Evolutionary conservation across 2,329 filamentous ascomycete species (phyloP), one percentile per base, ranked within the genome.

Genomic region (Apiospora aurea): DNA sequence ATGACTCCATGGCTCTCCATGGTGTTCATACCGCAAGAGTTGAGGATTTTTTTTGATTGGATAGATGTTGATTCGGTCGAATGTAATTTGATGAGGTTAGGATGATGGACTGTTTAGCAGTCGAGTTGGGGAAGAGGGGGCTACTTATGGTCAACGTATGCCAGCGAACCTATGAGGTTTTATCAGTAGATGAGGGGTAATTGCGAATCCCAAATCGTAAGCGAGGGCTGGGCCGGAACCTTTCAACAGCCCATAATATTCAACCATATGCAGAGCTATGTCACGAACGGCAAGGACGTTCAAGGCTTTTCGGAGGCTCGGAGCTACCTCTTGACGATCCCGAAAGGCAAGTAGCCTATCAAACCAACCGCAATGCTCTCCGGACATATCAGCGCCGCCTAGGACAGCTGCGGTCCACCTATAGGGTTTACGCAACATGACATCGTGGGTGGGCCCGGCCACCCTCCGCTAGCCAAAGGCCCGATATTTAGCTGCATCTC

Each of bases 1-100:
- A 69, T 29, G 67, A 38, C 47, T 69, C 67, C 67, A 41, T 49
- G 67, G 34, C 67, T 38, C 44, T 69, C 57, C 57, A 64, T 64
- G 29, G 6, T 41, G 16, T 41, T 24, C 57, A 38, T 64, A 64
- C 57, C 57, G 57, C 18, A 64, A 64, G 57, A 41, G 10, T 21
- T 64, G 34, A 24, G 29, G 11, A 8, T 38, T 38, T 38, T 38
- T 34, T 2, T 38, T 1, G 34, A 3, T 6, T 38, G 6, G 26
- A 3, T 29, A 38, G 6, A 38, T n/a, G 2, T 38, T 14, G 57
- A n/a, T 51, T 10, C 4, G 14, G 2, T 21, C 1, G 18, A 21
- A 21, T 61, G 10, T 10, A 2, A 41, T 2, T 8, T 18, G 18
- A 38, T 41, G 57, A n/a, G 16, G 10, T 24, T n/a, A 41, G 29